Base-by-base conservation (phyloP, 345 rosid genomes). In the Sonneratia alba region DNA sequence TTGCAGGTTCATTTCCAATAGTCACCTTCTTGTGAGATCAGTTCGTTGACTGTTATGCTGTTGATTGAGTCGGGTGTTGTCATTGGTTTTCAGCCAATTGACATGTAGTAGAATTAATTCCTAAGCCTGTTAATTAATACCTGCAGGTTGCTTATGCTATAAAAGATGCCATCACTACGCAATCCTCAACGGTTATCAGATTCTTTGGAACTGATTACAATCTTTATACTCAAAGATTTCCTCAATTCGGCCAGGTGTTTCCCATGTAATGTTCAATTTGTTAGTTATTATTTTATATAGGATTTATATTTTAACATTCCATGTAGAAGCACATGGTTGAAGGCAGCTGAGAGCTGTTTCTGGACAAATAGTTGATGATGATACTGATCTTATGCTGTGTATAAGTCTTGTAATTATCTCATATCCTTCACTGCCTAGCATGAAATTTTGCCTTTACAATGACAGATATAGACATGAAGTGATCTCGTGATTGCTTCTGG, bases 171-270 rank as follows among this genome's bases (percentile, higher is more conserved):
- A 22, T 42, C 13, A 32, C 51, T 66, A 32, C n/a, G 65, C 71
- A 78, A 59, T 74, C 75, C 61, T 73, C 73, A 42, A 78, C 68
- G 43, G 72, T 42, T 61, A 75, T 82, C 81, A 82, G 72, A 78
- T 67, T 80, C 70, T 80, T 75, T 27, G 85, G 87, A 77, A 73
- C 74, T 76, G 66, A 73, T 40, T 80, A 84, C 68, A 69, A 74
- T 71, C 85, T 84, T 67, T 73, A 84, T 62, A 59, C 81, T 3
- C 79, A 70, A 71, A 78, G 79, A 72, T 80, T 81, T 51, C 79
- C 80, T 40, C 75, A 78, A 69, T 70, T 81, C 73, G 83, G 87
- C 72, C 87, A 84, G 83, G 87, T 84, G 78, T 68, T 74, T 74
- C 72, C 75, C 75, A 70, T 69, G 67, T 74, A 74, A 74, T 69